Conservation (phyloP, 306 rosid genomes). For the Citrullus amarus region DNA sequence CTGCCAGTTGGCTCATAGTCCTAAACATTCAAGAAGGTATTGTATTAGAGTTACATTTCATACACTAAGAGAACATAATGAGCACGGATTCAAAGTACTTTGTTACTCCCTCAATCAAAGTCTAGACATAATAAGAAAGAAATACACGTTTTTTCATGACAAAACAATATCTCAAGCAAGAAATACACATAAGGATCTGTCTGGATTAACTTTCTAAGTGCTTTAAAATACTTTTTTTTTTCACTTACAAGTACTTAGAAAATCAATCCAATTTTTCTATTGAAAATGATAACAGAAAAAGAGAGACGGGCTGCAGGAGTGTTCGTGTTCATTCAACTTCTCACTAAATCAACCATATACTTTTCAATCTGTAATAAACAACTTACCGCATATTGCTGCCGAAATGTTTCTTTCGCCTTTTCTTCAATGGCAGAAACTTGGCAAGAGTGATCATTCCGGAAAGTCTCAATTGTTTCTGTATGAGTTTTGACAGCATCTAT, state of each 20-base stretch:
- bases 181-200: too few relatives aligned
- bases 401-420: constrained; percentile 47
- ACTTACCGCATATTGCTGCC: constrained; percentile 46
- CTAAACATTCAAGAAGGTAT: constrained; percentile 22
- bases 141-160: neutral
- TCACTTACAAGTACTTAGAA: too few relatives aligned
- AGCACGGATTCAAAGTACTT: neutral
- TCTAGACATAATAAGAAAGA: neutral
- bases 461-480: constrained; percentile 35
- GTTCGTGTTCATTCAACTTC: neutral
- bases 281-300: too few relatives aligned
- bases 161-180: neutral
- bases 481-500: constrained; percentile 37
- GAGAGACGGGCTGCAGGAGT: neutral
- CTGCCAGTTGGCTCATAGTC: constrained; percentile 79
- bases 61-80: too few relatives aligned
- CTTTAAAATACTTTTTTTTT: too few relatives aligned
- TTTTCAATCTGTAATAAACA: neutral
- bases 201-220: too few relatives aligned
- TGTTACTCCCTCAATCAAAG: neutral
- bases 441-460: constrained; percentile 48
- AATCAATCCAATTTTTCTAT: too few relatives aligned
- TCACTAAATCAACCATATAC: neutral
- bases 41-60: neutral
- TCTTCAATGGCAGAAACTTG: constrained; percentile 53